Percentiles rank a stretch among this genome's conserved stretches.
phyloP scores from a whole-genome alignment of 495 filamentous ascomycete genomes.

The Aspergillus ostianus region DNA sequence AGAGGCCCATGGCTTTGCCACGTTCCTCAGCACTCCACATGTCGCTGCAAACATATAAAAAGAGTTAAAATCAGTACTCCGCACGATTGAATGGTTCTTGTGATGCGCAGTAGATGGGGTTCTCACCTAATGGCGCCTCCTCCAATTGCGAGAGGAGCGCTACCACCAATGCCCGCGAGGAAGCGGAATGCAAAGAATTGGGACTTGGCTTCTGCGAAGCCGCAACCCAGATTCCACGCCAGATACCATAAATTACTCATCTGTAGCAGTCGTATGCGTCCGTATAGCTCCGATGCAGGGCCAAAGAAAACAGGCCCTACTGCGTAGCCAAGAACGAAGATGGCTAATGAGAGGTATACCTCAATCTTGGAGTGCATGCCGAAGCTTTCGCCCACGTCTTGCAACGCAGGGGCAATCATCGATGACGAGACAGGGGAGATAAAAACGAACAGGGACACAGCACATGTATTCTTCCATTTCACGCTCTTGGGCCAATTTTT shows the following conservation, averaged over 20 bases:
- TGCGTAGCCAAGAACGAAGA: not conserved
- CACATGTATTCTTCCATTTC: slow-evolving; percentile 1
- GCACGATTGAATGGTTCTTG: too few species aligned
- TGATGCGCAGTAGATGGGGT: too few species aligned
- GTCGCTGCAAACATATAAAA: slow-evolving; percentile 12
- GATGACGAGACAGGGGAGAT: slow-evolving; percentile 7
- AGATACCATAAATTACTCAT: too few species aligned
- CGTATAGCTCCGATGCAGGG: not conserved
- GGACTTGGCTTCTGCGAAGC: too few species aligned
- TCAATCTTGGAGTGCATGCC: not conserved
- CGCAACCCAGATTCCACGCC: too few species aligned
- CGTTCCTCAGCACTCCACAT: slow-evolving; percentile 10
- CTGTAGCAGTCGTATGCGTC: not conserved
- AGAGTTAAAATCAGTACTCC: too few species aligned
- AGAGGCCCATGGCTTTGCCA: slow-evolving; percentile 13
- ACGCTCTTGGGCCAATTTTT: slow-evolving; percentile 1
- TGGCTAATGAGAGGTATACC: not conserved
- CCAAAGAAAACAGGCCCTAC: not conserved
- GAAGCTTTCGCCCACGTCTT: not conserved
- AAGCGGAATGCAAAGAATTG: too few species aligned
- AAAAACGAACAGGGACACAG: slow-evolving; percentile 2
- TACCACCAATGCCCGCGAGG: too few species aligned
- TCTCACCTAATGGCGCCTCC: not conserved
- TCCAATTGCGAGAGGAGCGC: not conserved
- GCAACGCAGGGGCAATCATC: slow-evolving; percentile 8